Conservation (phyloP, 768 basidiomycete genomes). For the Boletales sp. region DNA sequence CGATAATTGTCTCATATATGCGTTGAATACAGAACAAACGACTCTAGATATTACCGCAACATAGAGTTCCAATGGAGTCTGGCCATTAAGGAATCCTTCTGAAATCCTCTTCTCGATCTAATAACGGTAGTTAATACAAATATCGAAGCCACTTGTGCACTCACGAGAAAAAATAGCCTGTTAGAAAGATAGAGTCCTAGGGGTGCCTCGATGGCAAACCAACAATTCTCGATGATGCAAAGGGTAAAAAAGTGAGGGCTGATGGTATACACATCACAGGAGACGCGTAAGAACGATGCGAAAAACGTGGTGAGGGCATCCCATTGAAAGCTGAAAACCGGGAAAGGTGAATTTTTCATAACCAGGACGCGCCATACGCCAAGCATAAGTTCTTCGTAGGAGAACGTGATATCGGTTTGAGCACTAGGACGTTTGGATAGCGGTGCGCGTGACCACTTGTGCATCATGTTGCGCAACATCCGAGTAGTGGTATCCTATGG, state of each 20-base stretch:
- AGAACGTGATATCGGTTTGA: too few relatives aligned
- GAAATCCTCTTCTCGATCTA: slow-evolving; percentile 22
- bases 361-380: slow-evolving; percentile 26
- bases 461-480: too few relatives aligned
- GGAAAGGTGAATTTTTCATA: slow-evolving; percentile 6
- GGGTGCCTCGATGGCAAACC: slow-evolving; percentile 16
- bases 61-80: slow-evolving; percentile 4
- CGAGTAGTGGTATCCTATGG: too few relatives aligned
- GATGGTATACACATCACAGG: slow-evolving; percentile 21
- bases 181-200: slow-evolving; percentile 24
- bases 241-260: background rate
- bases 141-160: background rate
- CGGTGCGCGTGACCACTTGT: too few relatives aligned
- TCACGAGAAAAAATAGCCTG: slow-evolving; percentile 17
- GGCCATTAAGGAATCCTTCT: background rate
- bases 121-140: background rate
- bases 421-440: too few relatives aligned
- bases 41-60: slow-evolving; percentile 10
- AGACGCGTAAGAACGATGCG: slow-evolving; percentile 11
- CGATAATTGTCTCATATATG: slow-evolving; percentile 16
- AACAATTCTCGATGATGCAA: slow-evolving; percentile 7
- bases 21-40: slow-evolving; percentile 14
- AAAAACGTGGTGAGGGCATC: background rate
- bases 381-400: slow-evolving; percentile 12
- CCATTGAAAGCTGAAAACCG: slow-evolving; percentile 8